These are phyloP conservation scores for Pythium sukuiense DNA, from an alignment of 352 stramenopile species.

Conservation along the genomic window DNA sequence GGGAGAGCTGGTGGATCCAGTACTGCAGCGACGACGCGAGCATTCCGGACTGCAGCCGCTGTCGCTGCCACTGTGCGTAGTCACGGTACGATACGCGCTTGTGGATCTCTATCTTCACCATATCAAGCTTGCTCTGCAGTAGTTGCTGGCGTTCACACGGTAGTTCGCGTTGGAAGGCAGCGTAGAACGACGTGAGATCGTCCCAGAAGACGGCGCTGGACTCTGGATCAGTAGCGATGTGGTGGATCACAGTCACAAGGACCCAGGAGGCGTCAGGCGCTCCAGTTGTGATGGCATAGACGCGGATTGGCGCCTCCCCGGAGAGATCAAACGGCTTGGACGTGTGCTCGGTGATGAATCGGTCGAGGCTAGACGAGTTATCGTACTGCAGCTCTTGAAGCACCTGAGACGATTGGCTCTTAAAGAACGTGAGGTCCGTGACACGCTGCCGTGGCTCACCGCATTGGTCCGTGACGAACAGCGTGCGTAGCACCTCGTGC, in stretches of 20 bases:
- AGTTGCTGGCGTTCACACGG: background rate
- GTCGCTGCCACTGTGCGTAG: conserved; percentile 47
- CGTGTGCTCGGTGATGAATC: conserved; percentile 27
- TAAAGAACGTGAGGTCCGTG: conserved; percentile 24
- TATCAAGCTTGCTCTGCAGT: background rate
- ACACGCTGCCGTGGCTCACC: conserved; percentile 40
- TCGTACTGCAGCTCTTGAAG: conserved; percentile 3
- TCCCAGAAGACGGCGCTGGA: conserved; percentile 50
- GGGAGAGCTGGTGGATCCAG: conserved; percentile 42
- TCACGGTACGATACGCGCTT: conserved; percentile 41
- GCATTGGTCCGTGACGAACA: conserved; percentile 30
- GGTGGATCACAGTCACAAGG: conserved; percentile 45
- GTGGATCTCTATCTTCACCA: background rate
- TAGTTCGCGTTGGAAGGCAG: background rate
- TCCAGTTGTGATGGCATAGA: conserved; percentile 30
- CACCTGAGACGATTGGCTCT: background rate
- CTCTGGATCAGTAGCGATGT: conserved; percentile 54
- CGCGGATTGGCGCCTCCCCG: conserved; percentile 36
- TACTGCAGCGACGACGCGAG: conserved; percentile 41
- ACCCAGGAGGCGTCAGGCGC: conserved; percentile 26
- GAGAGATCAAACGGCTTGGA: conserved; percentile 41
- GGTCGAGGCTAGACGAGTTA: conserved; percentile 8
- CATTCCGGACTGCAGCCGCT: conserved; percentile 36
- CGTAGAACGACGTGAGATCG: conserved; percentile 37
- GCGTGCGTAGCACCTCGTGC: conserved; percentile 49